Conservation (phyloP, 371 early-diverging fungal species). For the Rhizopus delemar region DNA sequence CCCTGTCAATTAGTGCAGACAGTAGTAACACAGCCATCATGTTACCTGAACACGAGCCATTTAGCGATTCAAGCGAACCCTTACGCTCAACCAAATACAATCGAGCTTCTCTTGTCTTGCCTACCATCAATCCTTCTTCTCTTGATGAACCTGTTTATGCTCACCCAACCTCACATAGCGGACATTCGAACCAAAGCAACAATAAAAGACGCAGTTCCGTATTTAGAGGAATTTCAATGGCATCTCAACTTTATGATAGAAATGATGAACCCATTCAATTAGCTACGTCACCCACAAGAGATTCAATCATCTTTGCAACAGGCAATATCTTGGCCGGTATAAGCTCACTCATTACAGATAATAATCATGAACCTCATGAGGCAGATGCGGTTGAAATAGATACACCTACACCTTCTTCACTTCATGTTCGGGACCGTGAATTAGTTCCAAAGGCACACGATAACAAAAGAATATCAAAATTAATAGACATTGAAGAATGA, state of each 20-base stretch:
- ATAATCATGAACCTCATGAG: constrained; percentile 24
- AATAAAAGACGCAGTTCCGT: constrained; percentile 45
- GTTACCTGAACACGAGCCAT: constrained; percentile 9
- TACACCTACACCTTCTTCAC: constrained; percentile 44
- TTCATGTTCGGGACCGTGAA: constrained; percentile 31
- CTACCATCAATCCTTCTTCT: neutral
- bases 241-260: constrained; percentile 49
- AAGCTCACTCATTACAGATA: constrained; percentile 16
- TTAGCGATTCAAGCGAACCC: constrained; percentile 16
- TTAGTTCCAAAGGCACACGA: constrained; percentile 24
- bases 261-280: constrained; percentile 34
- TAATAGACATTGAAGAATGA: constrained; percentile 33
- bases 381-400: constrained; percentile 49
- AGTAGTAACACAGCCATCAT: constrained; percentile 18
- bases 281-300: constrained; percentile 29
- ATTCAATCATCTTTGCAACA: constrained; percentile 18
- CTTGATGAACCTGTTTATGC: neutral
- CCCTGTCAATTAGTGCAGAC: constrained; percentile 29
- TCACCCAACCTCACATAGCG: neutral
- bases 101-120: neutral
- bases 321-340: constrained; percentile 35
- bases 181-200: neutral
- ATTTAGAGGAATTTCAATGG: constrained; percentile 49
- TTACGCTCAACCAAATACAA: neutral
- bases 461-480: constrained; percentile 5